Evolutionary conservation across 2,329 filamentous ascomycete genomes (phyloP).

Genomic region (Teratosphaeria pseudoeucalypti): DNA sequence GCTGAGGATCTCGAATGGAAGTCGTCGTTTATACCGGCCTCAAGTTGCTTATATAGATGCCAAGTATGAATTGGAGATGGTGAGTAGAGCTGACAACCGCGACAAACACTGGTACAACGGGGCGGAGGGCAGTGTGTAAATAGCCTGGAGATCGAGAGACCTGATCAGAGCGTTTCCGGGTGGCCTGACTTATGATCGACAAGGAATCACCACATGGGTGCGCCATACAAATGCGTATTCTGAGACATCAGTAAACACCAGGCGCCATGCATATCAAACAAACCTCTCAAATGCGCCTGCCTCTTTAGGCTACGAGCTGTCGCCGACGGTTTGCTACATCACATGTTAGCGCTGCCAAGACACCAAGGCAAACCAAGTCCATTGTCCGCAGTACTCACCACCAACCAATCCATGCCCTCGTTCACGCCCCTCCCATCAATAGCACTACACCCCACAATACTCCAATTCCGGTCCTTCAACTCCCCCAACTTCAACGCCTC

Average conservation of each 20-base stretch:
- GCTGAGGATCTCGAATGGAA: too few species aligned
- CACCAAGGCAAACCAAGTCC: neutral
- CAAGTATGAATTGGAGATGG: too few species aligned
- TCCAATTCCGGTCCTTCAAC: conserved; percentile 95
- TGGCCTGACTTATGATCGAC: too few species aligned
- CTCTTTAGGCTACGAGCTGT: neutral
- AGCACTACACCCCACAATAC: conserved; percentile 93
- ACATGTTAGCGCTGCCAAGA: neutral
- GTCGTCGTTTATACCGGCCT: too few species aligned
- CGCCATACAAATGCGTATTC: neutral
- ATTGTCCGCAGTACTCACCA: conserved; percentile 46
- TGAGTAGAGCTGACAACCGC: too few species aligned
- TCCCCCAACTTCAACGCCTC: conserved; percentile 85
- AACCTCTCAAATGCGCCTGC: neutral
- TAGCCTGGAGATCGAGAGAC: neutral
- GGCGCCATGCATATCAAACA: conserved; percentile 1
- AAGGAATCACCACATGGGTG: neutral
- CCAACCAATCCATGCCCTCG: conserved; percentile 98
- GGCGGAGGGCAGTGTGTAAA: neutral
- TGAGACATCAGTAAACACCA: neutral
- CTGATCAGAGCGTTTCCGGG: neutral
- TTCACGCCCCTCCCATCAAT: conserved; percentile 90
- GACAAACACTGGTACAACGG: neutral
- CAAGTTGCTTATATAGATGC: too few species aligned
- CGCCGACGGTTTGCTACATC: conserved; percentile 8